phyloP scores from a whole-genome alignment of 2,329 filamentous ascomycete genomes.

The Botrytis porri region DNA sequence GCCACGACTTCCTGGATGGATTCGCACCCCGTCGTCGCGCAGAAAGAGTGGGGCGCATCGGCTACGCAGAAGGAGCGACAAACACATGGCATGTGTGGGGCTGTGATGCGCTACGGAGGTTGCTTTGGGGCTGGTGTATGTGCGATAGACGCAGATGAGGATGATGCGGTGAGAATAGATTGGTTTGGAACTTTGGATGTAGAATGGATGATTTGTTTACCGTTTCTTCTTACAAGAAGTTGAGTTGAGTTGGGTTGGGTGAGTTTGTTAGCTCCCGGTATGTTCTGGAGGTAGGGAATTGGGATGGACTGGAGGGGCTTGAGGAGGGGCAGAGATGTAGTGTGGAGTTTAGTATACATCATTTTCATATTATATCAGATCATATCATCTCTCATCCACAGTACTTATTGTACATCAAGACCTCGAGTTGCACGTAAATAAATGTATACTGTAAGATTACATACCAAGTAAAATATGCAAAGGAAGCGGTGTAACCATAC shows the following conservation, averaged over 20 bases:
- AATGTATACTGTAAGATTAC: neutral
- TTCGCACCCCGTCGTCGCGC: neutral
- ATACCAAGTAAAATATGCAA: neutral
- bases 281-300: neutral
- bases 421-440: neutral
- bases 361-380: neutral
- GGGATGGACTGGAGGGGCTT: constrained; percentile 1
- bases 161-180: neutral
- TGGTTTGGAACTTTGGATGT: neutral
- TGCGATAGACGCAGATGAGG: neutral
- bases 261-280: neutral
- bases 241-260: neutral
- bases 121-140: neutral
- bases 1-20: neutral
- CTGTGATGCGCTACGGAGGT: neutral
- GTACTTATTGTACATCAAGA: neutral
- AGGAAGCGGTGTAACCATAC: constrained; percentile 3
- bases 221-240: neutral
- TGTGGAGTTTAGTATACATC: neutral
- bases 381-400: neutral
- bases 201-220: neutral
- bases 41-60: neutral
- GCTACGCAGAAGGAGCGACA: neutral
- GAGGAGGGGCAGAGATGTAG: neutral
- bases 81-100: neutral